phyloP scores from a whole-genome alignment of 257 asterid genomes.

The Penstemon barbatus region DNA sequence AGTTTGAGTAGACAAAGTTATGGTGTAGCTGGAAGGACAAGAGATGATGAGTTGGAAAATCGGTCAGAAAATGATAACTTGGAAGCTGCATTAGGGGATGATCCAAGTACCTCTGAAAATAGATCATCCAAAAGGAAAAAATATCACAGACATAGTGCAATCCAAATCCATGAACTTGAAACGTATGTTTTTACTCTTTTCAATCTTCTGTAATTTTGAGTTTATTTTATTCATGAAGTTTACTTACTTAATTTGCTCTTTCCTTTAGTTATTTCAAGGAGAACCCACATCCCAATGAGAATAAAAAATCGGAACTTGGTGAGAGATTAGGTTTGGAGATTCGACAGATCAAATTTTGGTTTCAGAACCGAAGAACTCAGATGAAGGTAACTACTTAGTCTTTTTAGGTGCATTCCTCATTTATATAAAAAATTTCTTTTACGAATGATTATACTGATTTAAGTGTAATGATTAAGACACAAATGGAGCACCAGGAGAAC shows the following conservation, averaged over 20 bases:
- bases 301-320: constrained; percentile 71
- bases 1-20: constrained; percentile 44
- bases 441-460: neutral
- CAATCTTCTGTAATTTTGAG: neutral
- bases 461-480: constrained; percentile 49
- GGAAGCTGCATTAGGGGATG: constrained; percentile 72
- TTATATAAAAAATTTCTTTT: neutral
- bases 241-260: neutral
- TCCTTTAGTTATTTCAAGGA: constrained; percentile 70
- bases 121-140: constrained; percentile 52
- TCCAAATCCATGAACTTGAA: constrained; percentile 88
- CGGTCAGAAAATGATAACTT: constrained; percentile 70
- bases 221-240: neutral
- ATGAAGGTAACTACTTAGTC: constrained; percentile 58
- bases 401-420: too few relatives aligned
- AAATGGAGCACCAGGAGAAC: constrained; percentile 80
- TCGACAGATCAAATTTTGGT: constrained; percentile 88
- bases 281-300: constrained; percentile 92
- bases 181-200: constrained; percentile 36
- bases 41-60: constrained; percentile 65
- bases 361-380: constrained; percentile 89
- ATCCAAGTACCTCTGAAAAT: constrained; percentile 44
- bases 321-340: constrained; percentile 59
- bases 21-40: constrained; percentile 35
- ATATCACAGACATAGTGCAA: constrained; percentile 66